Evolutionary conservation across 768 basidiomycete genomes (phyloP), one percentile per base, ranked within the genome.

Genomic region (Pleurotus salmoneostramineus): DNA sequence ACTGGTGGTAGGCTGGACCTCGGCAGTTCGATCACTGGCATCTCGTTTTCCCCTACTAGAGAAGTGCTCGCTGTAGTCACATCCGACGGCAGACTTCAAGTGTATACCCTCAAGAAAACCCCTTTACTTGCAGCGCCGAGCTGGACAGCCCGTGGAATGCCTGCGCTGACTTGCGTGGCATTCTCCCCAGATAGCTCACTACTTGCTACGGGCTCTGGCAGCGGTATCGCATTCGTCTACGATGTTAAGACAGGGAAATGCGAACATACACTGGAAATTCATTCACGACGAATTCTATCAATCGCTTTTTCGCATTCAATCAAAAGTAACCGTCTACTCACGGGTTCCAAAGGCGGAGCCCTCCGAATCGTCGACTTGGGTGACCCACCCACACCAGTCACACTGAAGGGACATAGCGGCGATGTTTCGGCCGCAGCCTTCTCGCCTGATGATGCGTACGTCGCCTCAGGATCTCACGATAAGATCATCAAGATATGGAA

Each of bases 161-260:
- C 11, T 6, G 1, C 44, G 3, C 5, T 45, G 2, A n/a, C 17
- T 7, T 56, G n/a, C 2, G 54, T 56, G 7, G 54, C 54, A 3
- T 56, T 56, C 54, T 56, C 54, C 17, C 8, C 74, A 74, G 58
- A 60, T 57, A 56, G 36, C n/a, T 43, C 10, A 14, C 21, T 31
- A 21, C 32, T 60, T 37, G 45, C 51, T 0, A 49, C 59, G 21
- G 52, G 52, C 12, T n/a, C 52, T n/a, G n/a, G n/a, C n/a, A n/a
- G n/a, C n/a, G n/a, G n/a, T n/a, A 12, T 31, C 12, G 32, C 6
- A 2, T 8, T 2, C 12, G 21, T 55, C 14, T 55, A 36, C 35
- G 34, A 43, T 21, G 27, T 5, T 2, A 1, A n/a, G 45, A 27
- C 48, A 34, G 57, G 57, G n/a, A 5, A 45, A 17, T 1, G 6